Conservation (phyloP, 2,329 filamentous ascomycete genomes). For the Xylariaceae sp. region DNA sequence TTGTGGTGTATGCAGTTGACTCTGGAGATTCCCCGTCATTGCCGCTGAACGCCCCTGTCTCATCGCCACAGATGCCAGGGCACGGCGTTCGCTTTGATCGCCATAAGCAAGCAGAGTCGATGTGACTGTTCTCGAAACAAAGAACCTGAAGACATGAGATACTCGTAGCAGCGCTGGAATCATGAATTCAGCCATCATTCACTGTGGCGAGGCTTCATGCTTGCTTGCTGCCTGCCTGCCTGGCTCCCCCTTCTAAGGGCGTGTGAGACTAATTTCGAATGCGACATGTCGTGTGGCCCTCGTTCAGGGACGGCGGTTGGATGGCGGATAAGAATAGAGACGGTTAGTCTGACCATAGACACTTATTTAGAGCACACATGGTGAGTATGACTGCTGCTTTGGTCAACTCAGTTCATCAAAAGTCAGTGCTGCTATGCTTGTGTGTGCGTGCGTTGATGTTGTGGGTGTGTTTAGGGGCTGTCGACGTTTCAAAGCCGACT, state of each 20-base stretch:
- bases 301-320: slow-evolving; percentile 2
- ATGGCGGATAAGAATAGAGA: slow-evolving; percentile 18
- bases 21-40: background rate
- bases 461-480: no score
- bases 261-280: background rate
- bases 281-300: background rate
- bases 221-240: background rate
- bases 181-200: background rate
- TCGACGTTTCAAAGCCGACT: no score
- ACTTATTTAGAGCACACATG: background rate
- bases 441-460: no score
- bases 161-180: background rate
- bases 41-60: background rate
- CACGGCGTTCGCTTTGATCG: background rate
- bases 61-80: background rate
- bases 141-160: background rate
- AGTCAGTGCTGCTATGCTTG: no score
- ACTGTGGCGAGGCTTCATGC: background rate
- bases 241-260: background rate
- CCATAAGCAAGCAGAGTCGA: background rate
- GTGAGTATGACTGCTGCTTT: background rate
- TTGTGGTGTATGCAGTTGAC: background rate
- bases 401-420: background rate
- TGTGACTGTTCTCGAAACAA: background rate
- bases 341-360: slow-evolving; percentile 1